phyloP scores from a whole-genome alignment of 2,329 filamentous ascomycete species.

The Hyphodiscus sp. region DNA sequence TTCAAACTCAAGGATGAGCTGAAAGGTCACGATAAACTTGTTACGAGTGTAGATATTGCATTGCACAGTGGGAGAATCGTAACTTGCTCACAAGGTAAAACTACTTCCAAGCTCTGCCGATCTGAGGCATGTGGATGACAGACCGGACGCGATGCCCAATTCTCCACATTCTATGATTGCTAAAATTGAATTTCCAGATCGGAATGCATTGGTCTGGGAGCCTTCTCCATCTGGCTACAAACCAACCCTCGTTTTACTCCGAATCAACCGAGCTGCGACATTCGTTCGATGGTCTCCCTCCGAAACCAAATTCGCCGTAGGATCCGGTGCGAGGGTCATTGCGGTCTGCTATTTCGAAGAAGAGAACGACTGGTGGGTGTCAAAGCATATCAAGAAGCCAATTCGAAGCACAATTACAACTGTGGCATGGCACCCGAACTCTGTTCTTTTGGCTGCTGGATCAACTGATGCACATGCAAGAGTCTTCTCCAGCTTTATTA shows the following conservation, averaged over 20 bases:
- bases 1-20: conserved; percentile 88
- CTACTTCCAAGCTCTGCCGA: not conserved
- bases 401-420: conserved; percentile 96
- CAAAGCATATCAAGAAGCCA: conserved; percentile 98
- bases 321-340: conserved; percentile 90
- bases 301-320: conserved; percentile 95
- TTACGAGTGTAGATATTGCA: conserved; percentile 94
- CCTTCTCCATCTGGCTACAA: conserved; percentile 90
- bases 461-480: conserved; percentile 96
- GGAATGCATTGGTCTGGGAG: conserved; percentile 98
- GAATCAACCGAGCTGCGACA: conserved; percentile 93
- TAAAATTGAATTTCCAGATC: conserved; percentile 50
- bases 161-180: not conserved
- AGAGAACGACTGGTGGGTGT: conserved; percentile 99
- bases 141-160: not conserved
- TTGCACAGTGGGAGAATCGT: conserved; percentile 88
- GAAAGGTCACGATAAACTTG: conserved; percentile 93
- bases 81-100: conserved; percentile 85
- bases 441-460: conserved; percentile 85
- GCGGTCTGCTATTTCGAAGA: conserved; percentile 98
- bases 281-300: conserved; percentile 96
- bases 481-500: conserved; percentile 94
- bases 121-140: not conserved
- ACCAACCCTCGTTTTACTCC: conserved; percentile 90
- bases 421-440: conserved; percentile 96